phyloP scores from a whole-genome alignment of 495 filamentous ascomycete genomes.

The Aspergillus homomorphus region DNA sequence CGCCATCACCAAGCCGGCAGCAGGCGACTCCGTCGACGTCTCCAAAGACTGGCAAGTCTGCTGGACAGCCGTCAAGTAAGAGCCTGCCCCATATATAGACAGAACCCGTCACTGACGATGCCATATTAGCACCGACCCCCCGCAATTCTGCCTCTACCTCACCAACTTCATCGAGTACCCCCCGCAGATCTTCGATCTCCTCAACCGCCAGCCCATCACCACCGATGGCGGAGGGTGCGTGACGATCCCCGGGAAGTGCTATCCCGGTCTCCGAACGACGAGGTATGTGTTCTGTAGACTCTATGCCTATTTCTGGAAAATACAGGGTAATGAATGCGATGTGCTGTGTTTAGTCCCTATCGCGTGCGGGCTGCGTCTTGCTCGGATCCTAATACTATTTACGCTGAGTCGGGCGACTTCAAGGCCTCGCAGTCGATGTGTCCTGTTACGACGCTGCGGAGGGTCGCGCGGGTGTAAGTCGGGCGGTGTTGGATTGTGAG shows the following conservation, averaged over 20 bases:
- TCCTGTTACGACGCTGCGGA: not conserved
- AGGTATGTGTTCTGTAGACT: not conserved
- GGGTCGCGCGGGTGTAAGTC: too few relatives aligned
- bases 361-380: not conserved
- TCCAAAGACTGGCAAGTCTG: conserved; percentile 1
- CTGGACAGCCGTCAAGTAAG: conserved; percentile 2
- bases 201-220: not conserved
- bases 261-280: not conserved
- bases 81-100: too few relatives aligned
- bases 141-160: conserved; percentile 6
- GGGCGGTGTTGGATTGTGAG: too few relatives aligned
- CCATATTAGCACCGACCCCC: conserved; percentile 6
- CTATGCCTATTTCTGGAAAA: too few relatives aligned
- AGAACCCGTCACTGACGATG: too few relatives aligned
- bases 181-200: not conserved
- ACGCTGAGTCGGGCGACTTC: conserved; percentile 6
- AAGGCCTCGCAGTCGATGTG: not conserved
- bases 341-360: not conserved
- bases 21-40: not conserved
- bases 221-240: not conserved
- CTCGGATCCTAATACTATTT: conserved; percentile 1
- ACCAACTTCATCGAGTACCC: conserved; percentile 5
- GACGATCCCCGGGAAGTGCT: not conserved
- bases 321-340: too few relatives aligned
- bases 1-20: not conserved